Base-by-base conservation (phyloP, 2,329 filamentous ascomycete genomes). In the Westerdykella aurantiaca region DNA sequence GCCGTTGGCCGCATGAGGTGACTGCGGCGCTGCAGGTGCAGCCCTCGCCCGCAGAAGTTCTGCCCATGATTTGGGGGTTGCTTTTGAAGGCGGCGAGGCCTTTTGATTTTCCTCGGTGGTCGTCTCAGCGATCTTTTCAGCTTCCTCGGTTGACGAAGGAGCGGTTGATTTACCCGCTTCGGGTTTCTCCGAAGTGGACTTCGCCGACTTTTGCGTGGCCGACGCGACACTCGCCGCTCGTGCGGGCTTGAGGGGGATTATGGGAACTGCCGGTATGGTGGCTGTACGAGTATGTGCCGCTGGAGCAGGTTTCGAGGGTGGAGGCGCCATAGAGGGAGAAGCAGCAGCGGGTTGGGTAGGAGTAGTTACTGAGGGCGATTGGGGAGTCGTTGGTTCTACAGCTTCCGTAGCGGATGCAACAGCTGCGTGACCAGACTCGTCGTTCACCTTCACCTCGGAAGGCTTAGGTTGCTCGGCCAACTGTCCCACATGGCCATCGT, bases 31-130 rank as follows among this genome's bases (percentile, higher is more conserved):
- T 34, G 67, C 45, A 38, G 67, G 54, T 37, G 69, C 51, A 39
- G 71, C 66, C 52, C 77, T 76, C 9, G 74, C 69, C 42, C 80
- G 76, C 41, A 87, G 76, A 37, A 87, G 71, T 50, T 84, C 83
- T 21, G 83, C 81, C 83, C 83, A 88, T 1, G 80, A 82, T 57
- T 83, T 75, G 9, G 71, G 71, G 21, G 78, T 75, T n/a, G 73
- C 68, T 37, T 73, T 69, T n/a, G 63, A 64, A 33, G 67, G 62
- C 40, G 72, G 62, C 1, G 70, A 64, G 48, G 67, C 61, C 38
- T 72, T 72, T 4, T 63, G 51, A 13, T 67, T 51, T 34, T 69
- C 63, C 18, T 70, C 69, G 33, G n/a, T 2, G 33, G 33, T 34
- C 13, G 33, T 35, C 33, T 14, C 33, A 33, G 12, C 2, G 22